These are phyloP conservation scores for Schizochytrium sp. DNA, from an alignment of 108 stramenopile species.

Conservation along the genomic window DNA sequence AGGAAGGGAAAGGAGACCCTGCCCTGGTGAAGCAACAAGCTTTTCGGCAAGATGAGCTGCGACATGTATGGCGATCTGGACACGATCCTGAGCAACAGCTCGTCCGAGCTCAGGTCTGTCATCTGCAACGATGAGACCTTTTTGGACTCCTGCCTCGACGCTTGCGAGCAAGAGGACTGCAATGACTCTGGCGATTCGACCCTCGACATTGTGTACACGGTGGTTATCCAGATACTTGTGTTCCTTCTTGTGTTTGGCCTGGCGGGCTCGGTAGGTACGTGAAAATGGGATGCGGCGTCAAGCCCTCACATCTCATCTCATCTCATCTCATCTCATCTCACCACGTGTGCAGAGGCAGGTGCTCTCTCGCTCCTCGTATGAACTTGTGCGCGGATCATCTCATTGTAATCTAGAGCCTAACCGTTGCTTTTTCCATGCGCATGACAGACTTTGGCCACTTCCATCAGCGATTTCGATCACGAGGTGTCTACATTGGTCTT, in stretches of 20 bases:
- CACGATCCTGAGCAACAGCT: neutral
- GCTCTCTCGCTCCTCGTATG: neutral
- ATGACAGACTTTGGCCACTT: neutral
- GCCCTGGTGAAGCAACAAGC: no score
- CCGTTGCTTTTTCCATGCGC: neutral
- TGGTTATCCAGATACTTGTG: slow-evolving; percentile 40
- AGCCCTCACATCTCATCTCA: no score
- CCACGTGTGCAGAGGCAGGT: neutral
- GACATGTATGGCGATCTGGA: neutral
- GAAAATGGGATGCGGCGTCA: slow-evolving; percentile 29
- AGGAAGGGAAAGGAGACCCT: no score
- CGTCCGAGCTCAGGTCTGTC: neutral
- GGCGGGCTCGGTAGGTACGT: slow-evolving; percentile 65
- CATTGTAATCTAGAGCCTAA: neutral
- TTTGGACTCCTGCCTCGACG: neutral
- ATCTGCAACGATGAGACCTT: neutral
- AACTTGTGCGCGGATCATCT: neutral
- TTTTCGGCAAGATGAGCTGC: neutral
- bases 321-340: no score
- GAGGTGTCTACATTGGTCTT: neutral
- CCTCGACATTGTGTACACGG: neutral
- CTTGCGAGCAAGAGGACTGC: slow-evolving; percentile 9
- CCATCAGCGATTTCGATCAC: neutral
- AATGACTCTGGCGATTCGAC: neutral
- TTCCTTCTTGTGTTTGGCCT: slow-evolving; percentile 76